Conservation (phyloP, 2,329 filamentous ascomycete species). For the Sporothrix pallida region DNA sequence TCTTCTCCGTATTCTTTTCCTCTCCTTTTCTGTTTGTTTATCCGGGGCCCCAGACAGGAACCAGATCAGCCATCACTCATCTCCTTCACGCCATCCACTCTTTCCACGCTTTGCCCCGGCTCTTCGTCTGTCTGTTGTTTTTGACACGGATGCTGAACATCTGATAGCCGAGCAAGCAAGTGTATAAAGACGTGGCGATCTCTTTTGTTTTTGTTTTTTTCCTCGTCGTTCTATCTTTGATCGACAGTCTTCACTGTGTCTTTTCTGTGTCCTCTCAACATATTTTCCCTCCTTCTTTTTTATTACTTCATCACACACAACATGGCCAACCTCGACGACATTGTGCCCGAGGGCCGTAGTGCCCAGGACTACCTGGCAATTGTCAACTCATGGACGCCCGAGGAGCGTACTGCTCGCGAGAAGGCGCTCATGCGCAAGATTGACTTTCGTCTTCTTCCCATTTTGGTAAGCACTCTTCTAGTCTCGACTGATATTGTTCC, state of each 20-base stretch:
- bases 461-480: background rate
- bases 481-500: background rate
- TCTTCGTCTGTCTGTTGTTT: background rate
- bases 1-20: too few relatives aligned
- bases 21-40: constrained; percentile 3
- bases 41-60: constrained; percentile 24
- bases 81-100: too few relatives aligned
- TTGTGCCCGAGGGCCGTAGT: constrained; percentile 11
- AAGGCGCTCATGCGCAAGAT: background rate
- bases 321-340: constrained; percentile 24
- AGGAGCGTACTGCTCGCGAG: background rate
- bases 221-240: background rate
- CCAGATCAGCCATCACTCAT: constrained; percentile 4
- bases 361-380: constrained; percentile 7
- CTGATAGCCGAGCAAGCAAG: constrained; percentile 1
- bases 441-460: constrained; percentile 2
- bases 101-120: background rate
- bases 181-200: constrained; percentile 14
- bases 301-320: background rate
- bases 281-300: background rate
- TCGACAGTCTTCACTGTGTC: background rate
- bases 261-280: background rate
- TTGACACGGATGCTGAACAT: background rate
- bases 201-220: background rate
- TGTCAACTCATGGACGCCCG: constrained; percentile 10